These are phyloP conservation scores for Akebia trifoliata DNA, from an alignment of 164 flowering plant species.

Conservation along the genomic window DNA sequence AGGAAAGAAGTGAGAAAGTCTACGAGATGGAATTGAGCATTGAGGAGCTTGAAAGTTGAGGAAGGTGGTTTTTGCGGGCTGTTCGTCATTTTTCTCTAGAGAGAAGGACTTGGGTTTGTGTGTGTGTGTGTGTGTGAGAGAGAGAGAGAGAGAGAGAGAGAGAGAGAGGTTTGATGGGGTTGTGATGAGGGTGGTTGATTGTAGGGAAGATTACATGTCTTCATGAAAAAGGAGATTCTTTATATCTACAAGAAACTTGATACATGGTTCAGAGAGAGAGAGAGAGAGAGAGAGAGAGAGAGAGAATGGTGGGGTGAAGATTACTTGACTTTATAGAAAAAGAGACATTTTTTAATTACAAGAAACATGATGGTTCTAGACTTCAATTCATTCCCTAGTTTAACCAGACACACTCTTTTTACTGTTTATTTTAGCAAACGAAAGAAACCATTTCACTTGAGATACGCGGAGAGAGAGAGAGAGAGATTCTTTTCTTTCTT, in stretches of 20 bases:
- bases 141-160: background rate
- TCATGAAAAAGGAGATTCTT: background rate
- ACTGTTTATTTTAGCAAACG: no score
- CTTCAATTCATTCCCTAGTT: no score
- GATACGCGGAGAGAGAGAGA: background rate
- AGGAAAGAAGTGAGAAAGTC: conserved; percentile 16
- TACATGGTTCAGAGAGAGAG: background rate
- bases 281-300: no score
- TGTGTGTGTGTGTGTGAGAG: no score
- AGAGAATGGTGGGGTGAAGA: no score
- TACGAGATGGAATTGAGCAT: conserved; percentile 19
- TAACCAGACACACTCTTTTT: no score
- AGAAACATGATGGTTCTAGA: no score
- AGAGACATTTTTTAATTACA: background rate
- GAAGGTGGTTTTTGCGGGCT: conserved; percentile 11
- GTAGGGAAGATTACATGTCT: background rate
- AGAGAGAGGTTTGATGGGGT: background rate
- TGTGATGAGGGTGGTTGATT: no score
- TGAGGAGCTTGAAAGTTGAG: conserved; percentile 9
- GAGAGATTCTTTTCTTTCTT: no score
- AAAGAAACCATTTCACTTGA: background rate
- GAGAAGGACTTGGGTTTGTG: no score
- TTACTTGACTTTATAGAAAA: no score
- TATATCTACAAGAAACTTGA: background rate
- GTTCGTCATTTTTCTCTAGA: conserved; percentile 17